Evolutionary conservation across 768 basidiomycete genomes (phyloP).

Genomic region (Pleurotus giganteus): DNA sequence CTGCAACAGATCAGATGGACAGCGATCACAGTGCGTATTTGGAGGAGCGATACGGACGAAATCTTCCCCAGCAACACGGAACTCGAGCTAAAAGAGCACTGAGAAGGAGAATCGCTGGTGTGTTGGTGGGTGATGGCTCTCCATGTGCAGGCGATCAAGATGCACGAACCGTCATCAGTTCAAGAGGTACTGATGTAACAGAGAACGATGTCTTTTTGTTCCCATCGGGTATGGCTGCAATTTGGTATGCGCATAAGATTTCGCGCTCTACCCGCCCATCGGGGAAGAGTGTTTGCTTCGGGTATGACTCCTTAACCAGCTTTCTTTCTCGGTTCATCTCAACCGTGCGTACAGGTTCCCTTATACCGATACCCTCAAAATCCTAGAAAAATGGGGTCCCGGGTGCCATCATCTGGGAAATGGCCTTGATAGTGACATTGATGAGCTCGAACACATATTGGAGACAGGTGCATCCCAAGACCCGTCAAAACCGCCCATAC

Average conservation of each 20-base stretch:
- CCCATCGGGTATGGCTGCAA: conserved; percentile 72
- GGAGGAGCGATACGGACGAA: conserved; percentile 83
- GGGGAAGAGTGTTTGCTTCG: conserved; percentile 76
- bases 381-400: conserved; percentile 78
- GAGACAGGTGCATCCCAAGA: conserved; percentile 13
- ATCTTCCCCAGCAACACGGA: conserved; percentile 57
- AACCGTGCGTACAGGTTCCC: conserved; percentile 53
- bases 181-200: conserved; percentile 48
- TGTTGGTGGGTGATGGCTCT: conserved; percentile 48
- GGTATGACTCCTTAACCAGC: conserved; percentile 39
- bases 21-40: conserved; percentile 60
- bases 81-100: conserved; percentile 66
- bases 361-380: conserved; percentile 76
- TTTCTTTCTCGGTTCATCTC: background rate
- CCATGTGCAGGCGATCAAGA: conserved; percentile 11
- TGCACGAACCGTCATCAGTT: conserved; percentile 40
- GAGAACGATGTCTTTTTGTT: conserved; percentile 75
- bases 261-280: conserved; percentile 36
- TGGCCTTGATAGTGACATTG: conserved; percentile 60
- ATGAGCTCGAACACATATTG: conserved; percentile 50
- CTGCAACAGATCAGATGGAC: conserved; percentile 37
- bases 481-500: conserved; percentile 39
- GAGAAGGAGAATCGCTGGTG: conserved; percentile 72
- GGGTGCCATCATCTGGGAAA: conserved; percentile 71
- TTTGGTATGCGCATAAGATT: conserved; percentile 70